Evolutionary conservation across 768 basidiomycete species (phyloP), one percentile per base, ranked within the genome.

Genomic region (Phylloporus scabripes): DNA sequence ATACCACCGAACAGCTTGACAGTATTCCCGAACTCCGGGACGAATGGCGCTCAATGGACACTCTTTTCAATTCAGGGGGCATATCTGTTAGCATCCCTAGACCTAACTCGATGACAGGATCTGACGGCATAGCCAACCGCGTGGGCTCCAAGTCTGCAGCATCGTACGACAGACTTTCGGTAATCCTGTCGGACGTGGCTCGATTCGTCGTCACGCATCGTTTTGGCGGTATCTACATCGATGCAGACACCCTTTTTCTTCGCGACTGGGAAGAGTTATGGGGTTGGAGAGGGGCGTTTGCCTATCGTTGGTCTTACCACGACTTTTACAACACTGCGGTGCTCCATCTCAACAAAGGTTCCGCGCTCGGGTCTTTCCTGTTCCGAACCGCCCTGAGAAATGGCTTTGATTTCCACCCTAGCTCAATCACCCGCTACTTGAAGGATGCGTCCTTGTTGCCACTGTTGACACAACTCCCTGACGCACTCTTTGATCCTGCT

Each of bases 251-350:
- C 3, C 78, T 97, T 58, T 77, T 97, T 56, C 74, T 96, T 14
- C 82, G 93, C 20, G 93, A 96, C 63, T 95, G 94, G 94, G 93
- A 38, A 20, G 37, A 38, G 17, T 12, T 38, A 12, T 38, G 37
- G 37, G 37, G 37, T 2, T 38, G 37, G 37, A 38, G 14, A 38
- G 37, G 37, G 18, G 37, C 37, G 10, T 38, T 38, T 38, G 37
- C 37, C 37, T 38, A 96, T 66, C 78, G 92, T 11, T 96, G 94
- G 93, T 90, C 85, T n/a, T 79, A 87, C 47, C 75, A 93, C 53
- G 81, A 88, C 60, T 89, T 86, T 61, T 95, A 95, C 70, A 95
- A 95, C 72, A 96, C 92, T 6, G 92, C 92, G 2, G 90, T 96
- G 6, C 75, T 96, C 50, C 82, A 12, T 38, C 37, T 38, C 11